phyloP scores from a whole-genome alignment of 1,284 basidiomycete species.

The Anthracocystis setariae region DNA sequence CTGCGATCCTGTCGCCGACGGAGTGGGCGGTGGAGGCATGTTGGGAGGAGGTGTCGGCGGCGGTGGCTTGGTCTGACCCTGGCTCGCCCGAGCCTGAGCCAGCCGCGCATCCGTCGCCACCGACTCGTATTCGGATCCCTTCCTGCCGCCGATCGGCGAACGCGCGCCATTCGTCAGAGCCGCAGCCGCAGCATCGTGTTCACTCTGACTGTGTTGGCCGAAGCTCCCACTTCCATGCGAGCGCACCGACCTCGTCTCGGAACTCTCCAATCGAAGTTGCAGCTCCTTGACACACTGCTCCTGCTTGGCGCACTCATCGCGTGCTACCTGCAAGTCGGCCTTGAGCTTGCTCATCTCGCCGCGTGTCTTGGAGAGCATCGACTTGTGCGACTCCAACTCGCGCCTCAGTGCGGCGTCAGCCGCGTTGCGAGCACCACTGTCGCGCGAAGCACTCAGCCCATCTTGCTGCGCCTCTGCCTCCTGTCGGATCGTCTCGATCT shows the following conservation, averaged over 20 bases:
- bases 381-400: conserved; percentile 80
- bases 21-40: conserved; percentile 77
- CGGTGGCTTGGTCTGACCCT: conserved; percentile 75
- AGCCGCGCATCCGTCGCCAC: conserved; percentile 20
- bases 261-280: conserved; percentile 47
- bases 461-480: conserved; percentile 32
- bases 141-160: conserved; percentile 22
- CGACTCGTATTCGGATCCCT: conserved; percentile 31
- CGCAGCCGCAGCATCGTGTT: conserved; percentile 23
- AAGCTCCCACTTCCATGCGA: conserved; percentile 46
- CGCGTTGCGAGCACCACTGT: conserved; percentile 9
- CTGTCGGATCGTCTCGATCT: conserved; percentile 58
- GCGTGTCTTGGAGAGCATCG: conserved; percentile 73
- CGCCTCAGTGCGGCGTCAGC: conserved; percentile 41
- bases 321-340: conserved; percentile 81
- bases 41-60: conserved; percentile 88
- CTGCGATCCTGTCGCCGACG: conserved; percentile 9
- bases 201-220: conserved; percentile 33
- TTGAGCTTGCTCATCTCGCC: conserved; percentile 65
- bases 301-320: conserved; percentile 75
- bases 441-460: conserved; percentile 9
- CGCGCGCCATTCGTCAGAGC: conserved; percentile 36
- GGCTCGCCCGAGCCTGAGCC: conserved; percentile 33
- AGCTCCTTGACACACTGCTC: conserved; percentile 51
- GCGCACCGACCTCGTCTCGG: conserved; percentile 52